phyloP scores from a whole-genome alignment of 768 basidiomycete genomes.

The Tricholoma bakamatsutake region DNA sequence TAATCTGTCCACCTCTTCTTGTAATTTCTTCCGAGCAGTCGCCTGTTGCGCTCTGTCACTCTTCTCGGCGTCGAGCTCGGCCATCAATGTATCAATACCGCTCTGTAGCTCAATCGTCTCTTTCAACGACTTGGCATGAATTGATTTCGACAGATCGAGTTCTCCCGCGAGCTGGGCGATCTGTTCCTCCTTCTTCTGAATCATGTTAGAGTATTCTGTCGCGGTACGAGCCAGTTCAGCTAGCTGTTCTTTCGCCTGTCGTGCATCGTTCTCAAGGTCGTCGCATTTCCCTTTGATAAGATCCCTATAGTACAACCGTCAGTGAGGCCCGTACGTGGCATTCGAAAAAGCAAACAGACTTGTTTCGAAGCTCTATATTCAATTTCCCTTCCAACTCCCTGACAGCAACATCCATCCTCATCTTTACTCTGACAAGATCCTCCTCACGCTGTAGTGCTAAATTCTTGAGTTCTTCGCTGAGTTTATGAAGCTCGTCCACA shows the following conservation, averaged over 20 bases:
- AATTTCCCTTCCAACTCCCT: conserved; percentile 72
- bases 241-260: conserved; percentile 71
- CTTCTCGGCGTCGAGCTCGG: conserved; percentile 56
- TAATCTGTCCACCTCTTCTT: conserved; percentile 82
- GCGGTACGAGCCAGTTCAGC: conserved; percentile 72
- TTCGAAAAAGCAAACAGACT: conserved; percentile 35
- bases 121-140: conserved; percentile 48
- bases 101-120: conserved; percentile 66
- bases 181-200: conserved; percentile 74
- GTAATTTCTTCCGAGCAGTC: conserved; percentile 52
- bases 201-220: conserved; percentile 67
- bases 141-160: conserved; percentile 45
- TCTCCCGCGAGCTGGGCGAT: conserved; percentile 50
- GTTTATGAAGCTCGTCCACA: conserved; percentile 56
- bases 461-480: conserved; percentile 64
- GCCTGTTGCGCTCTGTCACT: conserved; percentile 42
- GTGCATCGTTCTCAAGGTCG: conserved; percentile 59
- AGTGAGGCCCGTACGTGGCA: neutral
- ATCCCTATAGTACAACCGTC: conserved; percentile 41
- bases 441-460: conserved; percentile 73
- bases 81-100: conserved; percentile 58
- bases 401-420: conserved; percentile 59
- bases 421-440: conserved; percentile 66
- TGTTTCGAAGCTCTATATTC: conserved; percentile 52
- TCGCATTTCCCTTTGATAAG: conserved; percentile 53